These are phyloP conservation scores for Verticillium longisporum DNA, from an alignment of 2,329 filamentous ascomycete genomes.

Conservation along the genomic window DNA sequence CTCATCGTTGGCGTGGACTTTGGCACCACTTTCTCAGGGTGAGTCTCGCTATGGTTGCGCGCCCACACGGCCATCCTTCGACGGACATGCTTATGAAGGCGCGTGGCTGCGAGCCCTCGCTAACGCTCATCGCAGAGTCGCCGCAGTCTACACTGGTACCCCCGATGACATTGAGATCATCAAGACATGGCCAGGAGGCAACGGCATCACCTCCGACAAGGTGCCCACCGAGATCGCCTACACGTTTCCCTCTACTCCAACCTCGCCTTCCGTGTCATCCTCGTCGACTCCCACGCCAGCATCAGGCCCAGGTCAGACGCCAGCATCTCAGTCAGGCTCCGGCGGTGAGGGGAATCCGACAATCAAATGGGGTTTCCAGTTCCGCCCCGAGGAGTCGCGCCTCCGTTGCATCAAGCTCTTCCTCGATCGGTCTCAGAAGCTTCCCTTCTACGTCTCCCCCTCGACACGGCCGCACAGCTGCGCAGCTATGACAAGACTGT, in stretches of 20 bases:
- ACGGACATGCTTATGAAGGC: not conserved
- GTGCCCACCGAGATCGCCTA: conserved; percentile 74
- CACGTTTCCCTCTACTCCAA: conserved; percentile 13
- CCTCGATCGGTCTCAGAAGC: conserved; percentile 71
- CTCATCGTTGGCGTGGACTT: conserved; percentile 77
- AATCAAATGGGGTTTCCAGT: conserved; percentile 76
- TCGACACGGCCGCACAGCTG: conserved; percentile 72
- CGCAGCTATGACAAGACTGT: conserved; percentile 69
- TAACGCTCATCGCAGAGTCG: conserved; percentile 41
- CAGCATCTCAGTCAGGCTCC: conserved; percentile 13
- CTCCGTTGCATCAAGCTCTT: conserved; percentile 81
- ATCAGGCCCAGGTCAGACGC: not conserved
- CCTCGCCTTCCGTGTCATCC: conserved; percentile 14
- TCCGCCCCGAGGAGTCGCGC: conserved; percentile 68
- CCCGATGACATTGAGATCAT: conserved; percentile 79
- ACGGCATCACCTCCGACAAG: conserved; percentile 83
- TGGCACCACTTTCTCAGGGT: conserved; percentile 79
- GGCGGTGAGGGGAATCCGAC: conserved; percentile 34
- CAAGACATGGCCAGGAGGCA: conserved; percentile 77
- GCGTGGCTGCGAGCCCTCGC: not conserved
- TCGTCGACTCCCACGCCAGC: not conserved
- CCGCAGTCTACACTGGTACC: conserved; percentile 66
- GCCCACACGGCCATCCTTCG: not conserved
- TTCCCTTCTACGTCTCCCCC: conserved; percentile 72
- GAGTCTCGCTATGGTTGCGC: conserved; percentile 22